These are phyloP conservation scores for Dictyostelium capitatum DNA, from an alignment of 78 protist genomes.

Conservation along the genomic window DNA sequence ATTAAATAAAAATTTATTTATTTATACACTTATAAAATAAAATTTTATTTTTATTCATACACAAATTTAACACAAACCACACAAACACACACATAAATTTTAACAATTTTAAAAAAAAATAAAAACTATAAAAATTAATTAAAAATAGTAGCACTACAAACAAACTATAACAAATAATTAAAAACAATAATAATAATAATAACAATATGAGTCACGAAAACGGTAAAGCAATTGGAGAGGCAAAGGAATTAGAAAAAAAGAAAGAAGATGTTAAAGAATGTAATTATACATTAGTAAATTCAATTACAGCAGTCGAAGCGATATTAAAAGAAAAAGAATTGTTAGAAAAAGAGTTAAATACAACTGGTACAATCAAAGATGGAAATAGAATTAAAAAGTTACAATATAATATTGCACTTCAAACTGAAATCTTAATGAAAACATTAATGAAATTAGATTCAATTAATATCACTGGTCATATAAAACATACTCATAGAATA, in stretches of 20 bases:
- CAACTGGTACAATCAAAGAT: neutral
- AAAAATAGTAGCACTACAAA: neutral
- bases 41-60: no score
- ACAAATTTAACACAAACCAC: no score
- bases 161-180: neutral
- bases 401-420: slow-evolving; percentile 29
- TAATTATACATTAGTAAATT: slow-evolving; percentile 63
- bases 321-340: slow-evolving; percentile 58
- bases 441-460: slow-evolving; percentile 43
- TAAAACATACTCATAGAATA: slow-evolving; percentile 7
- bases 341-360: slow-evolving; percentile 1
- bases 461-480: slow-evolving; percentile 27
- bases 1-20: no score
- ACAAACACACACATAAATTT: no score
- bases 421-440: slow-evolving; percentile 46
- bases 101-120: neutral
- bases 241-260: slow-evolving; percentile 8
- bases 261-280: slow-evolving; percentile 29
- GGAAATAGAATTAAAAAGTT: slow-evolving; percentile 21
- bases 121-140: neutral
- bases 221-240: neutral
- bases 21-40: no score
- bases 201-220: neutral
- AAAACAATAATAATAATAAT: neutral
- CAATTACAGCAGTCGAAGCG: slow-evolving; percentile 30